These are phyloP conservation scores for Mycena vitilis DNA, from an alignment of 768 basidiomycete genomes.

Conservation along the genomic window DNA sequence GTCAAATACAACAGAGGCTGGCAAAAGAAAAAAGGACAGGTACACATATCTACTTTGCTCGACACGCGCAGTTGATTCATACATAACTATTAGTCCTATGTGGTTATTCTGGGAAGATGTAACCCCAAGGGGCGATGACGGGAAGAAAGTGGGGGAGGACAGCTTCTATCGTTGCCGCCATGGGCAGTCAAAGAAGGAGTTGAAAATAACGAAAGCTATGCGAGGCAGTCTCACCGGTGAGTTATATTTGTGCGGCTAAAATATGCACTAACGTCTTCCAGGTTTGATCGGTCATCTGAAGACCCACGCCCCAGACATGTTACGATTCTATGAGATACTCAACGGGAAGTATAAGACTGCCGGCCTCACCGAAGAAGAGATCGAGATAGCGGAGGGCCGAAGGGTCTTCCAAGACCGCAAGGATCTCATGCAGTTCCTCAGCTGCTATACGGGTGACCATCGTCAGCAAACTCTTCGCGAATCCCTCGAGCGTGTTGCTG, in stretches of 20 bases:
- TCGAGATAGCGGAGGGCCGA: conserved; percentile 7
- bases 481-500: neutral
- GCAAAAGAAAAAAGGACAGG: too few species aligned
- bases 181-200: conserved; percentile 14
- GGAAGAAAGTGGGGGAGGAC: neutral
- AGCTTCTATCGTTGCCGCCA: conserved; percentile 18
- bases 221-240: neutral
- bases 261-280: neutral
- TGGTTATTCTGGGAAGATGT: conserved; percentile 9
- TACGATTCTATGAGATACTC: conserved; percentile 1
- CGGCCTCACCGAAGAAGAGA: neutral
- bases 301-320: conserved; percentile 6
- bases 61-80: too few species aligned
- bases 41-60: too few species aligned
- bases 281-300: conserved; percentile 11
- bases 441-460: neutral
- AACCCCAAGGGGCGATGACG: neutral
- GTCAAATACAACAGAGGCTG: too few species aligned
- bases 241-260: neutral
- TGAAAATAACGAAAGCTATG: conserved; percentile 7
- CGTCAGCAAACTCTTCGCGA: conserved; percentile 3
- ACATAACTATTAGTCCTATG: neutral
- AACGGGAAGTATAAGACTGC: neutral
- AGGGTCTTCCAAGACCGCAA: neutral
- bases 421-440: neutral